Conservation (phyloP, 176 grass and related monocot species). For the Eleusine indica region DNA sequence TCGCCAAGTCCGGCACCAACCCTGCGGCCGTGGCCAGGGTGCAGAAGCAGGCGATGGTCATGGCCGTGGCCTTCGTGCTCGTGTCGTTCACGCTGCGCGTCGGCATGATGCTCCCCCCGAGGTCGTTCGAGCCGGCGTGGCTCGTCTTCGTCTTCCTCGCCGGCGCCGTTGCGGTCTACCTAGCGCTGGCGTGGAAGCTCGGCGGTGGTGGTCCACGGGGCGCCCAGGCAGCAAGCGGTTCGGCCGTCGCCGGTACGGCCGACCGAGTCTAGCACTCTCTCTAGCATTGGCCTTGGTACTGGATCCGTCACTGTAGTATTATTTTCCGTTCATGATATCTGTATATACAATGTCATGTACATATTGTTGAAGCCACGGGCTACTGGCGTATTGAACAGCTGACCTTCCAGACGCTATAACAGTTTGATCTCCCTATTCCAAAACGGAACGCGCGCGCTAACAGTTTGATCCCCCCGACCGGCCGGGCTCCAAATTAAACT, state of each 20-base stretch:
- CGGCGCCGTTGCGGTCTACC: constrained; percentile 5
- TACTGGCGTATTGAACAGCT: too few relatives aligned
- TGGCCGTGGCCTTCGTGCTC: constrained; percentile 27
- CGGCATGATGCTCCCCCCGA: not conserved
- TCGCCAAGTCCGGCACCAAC: not conserved
- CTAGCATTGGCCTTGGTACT: too few relatives aligned
- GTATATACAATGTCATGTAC: too few relatives aligned
- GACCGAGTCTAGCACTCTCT: not conserved
- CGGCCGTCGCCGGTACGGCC: not conserved
- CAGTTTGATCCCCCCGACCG: too few relatives aligned
- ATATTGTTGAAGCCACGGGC: too few relatives aligned
- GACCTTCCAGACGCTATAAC: too few relatives aligned
- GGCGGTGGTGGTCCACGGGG: not conserved
- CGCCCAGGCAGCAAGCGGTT: not conserved
- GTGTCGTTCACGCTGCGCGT: constrained; percentile 12
- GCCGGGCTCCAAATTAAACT: too few relatives aligned
- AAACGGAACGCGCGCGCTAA: too few relatives aligned
- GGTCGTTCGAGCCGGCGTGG: not conserved
- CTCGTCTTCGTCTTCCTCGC: not conserved
- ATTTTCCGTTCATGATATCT: too few relatives aligned
- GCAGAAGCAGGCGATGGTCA: constrained; percentile 40
- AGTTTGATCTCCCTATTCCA: too few relatives aligned
- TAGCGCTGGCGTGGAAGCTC: not conserved
- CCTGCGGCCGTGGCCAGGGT: not conserved
- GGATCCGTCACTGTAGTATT: too few relatives aligned